Base-by-base conservation (phyloP, 169 alveolate genomes). In the Eimeria praecox region DNA sequence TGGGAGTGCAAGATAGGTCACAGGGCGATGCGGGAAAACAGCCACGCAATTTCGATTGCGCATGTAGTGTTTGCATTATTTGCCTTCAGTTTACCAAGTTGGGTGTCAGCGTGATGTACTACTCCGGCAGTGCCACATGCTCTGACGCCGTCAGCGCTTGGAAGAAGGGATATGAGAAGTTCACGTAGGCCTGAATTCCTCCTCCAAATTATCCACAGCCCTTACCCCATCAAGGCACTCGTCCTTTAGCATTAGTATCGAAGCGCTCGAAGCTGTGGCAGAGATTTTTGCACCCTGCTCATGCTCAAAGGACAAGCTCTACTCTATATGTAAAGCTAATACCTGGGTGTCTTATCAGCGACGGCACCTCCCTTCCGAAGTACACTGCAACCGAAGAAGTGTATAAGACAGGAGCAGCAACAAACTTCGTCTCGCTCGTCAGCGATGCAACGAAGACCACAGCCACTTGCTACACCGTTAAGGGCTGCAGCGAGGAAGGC, bases 341-440 rank as follows among this genome's bases (percentile, higher is more conserved):
- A 30, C 77, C 9, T 85, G 38, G 18, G 77, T 20, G 30, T 85
- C 54, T 52, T 18, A 18, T 54, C 92, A 85, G 92, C 24, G 92
- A 85, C 52, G 56, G 52, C 64, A 30, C 42, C 18, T 35, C 42
- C 82, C 93, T 83, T 10, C 93, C 93, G 5, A 16, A 24, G 40
- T 87, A 87, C 93, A 87, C 82, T 6, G 5, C 93, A 8, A 14
- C 6, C 30, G 59, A 38, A 30, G 18, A 9, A 0, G 5, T 87
- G 27, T 87, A 87, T 83, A 38, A 59, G 42, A 40, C 71, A 3
- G 82, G 82, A n/a, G 93, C 38, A 20, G 93, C 93, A 38, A 87
- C 82, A 30, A 87, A 87, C 64, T 87, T 87, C 33, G 33, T 87
- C 42, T 87, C 93, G 30, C 82, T 87, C 24, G 73, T 87, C 64